phyloP scores from a whole-genome alignment of 179 eudicot genomes.

The Patellifolia procumbens region DNA sequence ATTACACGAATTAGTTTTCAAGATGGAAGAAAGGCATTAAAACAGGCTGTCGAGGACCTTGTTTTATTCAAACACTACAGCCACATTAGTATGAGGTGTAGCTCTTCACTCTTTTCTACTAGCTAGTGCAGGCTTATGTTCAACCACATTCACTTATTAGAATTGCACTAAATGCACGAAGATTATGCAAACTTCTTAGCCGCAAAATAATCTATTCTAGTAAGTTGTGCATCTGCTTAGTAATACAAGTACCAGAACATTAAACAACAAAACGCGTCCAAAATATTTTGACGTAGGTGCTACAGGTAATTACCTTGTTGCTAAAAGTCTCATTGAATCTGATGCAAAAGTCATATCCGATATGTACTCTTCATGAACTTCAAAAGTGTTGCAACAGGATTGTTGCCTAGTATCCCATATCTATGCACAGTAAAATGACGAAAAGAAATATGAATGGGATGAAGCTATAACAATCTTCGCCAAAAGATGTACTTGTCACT shows the following conservation, averaged over 20 bases:
- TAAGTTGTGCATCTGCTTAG: background rate
- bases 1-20: background rate
- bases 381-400: constrained; percentile 68
- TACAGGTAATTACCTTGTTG: constrained; percentile 62
- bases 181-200: background rate
- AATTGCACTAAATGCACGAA: background rate
- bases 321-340: constrained; percentile 73
- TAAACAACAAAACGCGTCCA: background rate
- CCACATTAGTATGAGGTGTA: background rate
- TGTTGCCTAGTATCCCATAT: constrained; percentile 97
- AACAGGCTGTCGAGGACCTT: background rate
- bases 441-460: background rate
- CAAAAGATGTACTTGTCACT: no score
- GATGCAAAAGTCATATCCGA: constrained; percentile 85
- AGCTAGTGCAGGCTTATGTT: background rate
- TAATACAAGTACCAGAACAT: background rate
- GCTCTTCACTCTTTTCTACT: background rate
- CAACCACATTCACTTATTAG: background rate
- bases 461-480: constrained; percentile 1
- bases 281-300: background rate
- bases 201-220: background rate
- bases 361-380: constrained; percentile 82
- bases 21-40: background rate
- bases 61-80: background rate
- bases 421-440: constrained; percentile 32